Percentiles rank a stretch among this genome's conserved stretches.
Conservation (phyloP, 2,329 filamentous ascomycete species). For the Tolypocladium capitatum region DNA sequence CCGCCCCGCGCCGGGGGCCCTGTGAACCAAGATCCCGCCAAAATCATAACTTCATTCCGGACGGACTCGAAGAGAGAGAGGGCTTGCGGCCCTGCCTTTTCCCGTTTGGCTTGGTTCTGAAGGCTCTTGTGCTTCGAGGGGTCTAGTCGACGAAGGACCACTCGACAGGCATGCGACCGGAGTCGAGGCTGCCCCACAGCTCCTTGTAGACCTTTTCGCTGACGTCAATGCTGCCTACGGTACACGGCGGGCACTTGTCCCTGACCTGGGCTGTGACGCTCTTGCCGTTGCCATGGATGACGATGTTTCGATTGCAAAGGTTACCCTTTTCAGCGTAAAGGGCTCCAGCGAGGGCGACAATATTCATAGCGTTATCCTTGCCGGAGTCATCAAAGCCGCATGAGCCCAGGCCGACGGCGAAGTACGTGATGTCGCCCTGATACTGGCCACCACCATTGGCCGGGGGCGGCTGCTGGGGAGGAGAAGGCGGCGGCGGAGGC, state of each 20-base stretch:
- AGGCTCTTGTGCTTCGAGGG: background rate
- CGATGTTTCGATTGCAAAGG: conserved; percentile 53
- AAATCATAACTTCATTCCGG: background rate
- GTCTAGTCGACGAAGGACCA: conserved; percentile 38
- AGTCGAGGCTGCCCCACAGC: conserved; percentile 32
- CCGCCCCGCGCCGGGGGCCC: background rate
- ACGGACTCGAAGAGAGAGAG: background rate
- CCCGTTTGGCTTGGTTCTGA: background rate
- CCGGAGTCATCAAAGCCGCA: conserved; percentile 54
- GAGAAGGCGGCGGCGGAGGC: conserved; percentile 4
- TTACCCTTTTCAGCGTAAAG: too few relatives aligned
- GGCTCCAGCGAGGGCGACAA: conserved; percentile 60
- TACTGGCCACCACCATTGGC: conserved; percentile 10
- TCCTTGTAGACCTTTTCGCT: conserved; percentile 41
- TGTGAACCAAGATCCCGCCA: background rate
- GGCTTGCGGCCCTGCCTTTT: background rate
- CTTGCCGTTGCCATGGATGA: conserved; percentile 46
- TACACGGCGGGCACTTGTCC: conserved; percentile 48
- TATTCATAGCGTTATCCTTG: conserved; percentile 37
- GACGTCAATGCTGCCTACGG: conserved; percentile 37
- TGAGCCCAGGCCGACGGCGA: conserved; percentile 51
- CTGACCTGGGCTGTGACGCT: conserved; percentile 35
- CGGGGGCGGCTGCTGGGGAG: conserved; percentile 1
- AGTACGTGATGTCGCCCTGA: conserved; percentile 62
- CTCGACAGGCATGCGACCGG: conserved; percentile 26